Percentiles rank a stretch among this genome's conserved stretches.
phyloP scores from a whole-genome alignment of 176 grass and related monocot species.

The Aechmea fasciata region DNA sequence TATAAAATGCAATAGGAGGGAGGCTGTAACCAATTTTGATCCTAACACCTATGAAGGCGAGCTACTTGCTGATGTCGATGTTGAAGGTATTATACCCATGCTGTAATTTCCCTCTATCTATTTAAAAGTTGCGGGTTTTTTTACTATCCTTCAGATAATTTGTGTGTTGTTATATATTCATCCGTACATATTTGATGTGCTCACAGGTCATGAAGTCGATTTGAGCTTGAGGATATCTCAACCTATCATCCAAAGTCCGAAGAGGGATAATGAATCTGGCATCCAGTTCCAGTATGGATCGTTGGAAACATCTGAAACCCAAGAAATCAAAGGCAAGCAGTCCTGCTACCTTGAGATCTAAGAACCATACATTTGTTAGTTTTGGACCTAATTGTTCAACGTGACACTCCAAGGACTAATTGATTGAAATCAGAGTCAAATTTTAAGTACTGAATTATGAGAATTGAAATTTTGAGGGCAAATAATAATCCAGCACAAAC shows the following conservation, averaged over 20 bases:
- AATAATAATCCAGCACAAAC: not conserved
- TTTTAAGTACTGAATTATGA: too few species aligned
- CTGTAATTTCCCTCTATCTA: not conserved
- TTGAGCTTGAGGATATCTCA: slow-evolving; percentile 97
- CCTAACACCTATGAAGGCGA: slow-evolving; percentile 68
- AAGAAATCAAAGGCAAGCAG: too few species aligned
- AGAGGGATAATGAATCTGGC: slow-evolving; percentile 47
- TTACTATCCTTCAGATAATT: not conserved
- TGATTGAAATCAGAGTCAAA: too few species aligned
- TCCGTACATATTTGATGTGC: slow-evolving; percentile 9
- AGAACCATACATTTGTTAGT: too few species aligned
- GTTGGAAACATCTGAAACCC: slow-evolving; percentile 33
- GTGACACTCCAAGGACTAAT: too few species aligned
- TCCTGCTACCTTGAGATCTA: too few species aligned
- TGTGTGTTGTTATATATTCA: not conserved
- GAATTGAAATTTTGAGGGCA: too few species aligned
- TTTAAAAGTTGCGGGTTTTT: not conserved
- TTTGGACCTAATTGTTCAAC: too few species aligned
- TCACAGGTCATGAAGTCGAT: slow-evolving; percentile 47
- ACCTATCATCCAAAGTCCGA: slow-evolving; percentile 40
- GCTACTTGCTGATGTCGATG: slow-evolving; percentile 33
- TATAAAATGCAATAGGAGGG: slow-evolving; percentile 91
- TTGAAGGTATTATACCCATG: slow-evolving; percentile 46
- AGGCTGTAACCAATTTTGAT: slow-evolving; percentile 94
- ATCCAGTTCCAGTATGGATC: slow-evolving; percentile 43